These are phyloP conservation scores for Cladorrhinum sp. DNA, from an alignment of 2,329 filamentous ascomycete genomes.

Conservation along the genomic window DNA sequence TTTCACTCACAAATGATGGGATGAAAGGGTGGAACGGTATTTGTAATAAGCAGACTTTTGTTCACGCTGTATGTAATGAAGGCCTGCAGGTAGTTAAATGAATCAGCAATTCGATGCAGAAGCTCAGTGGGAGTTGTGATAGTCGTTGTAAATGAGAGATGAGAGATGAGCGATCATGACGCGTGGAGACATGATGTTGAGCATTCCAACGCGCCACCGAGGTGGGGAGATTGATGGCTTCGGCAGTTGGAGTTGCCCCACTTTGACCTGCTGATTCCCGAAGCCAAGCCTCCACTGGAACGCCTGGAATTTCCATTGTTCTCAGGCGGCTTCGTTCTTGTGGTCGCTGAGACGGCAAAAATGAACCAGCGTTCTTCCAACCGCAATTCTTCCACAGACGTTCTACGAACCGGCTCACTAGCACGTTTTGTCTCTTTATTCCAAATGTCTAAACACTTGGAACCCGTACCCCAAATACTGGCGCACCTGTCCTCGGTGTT, in stretches of 20 bases:
- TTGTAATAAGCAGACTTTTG: not conserved
- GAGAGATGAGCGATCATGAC: not conserved
- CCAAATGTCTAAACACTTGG: no score
- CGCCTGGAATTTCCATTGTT: not conserved
- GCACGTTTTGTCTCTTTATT: no score
- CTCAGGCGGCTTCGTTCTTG: not conserved
- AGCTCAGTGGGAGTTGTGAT: not conserved
- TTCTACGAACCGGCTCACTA: no score
- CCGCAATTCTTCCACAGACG: no score
- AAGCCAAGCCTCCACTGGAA: not conserved
- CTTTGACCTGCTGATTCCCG: not conserved
- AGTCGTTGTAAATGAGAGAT: no score
- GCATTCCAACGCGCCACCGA: not conserved
- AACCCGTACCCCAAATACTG: no score
- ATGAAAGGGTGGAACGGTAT: not conserved
- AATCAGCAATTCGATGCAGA: not conserved
- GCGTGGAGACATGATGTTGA: not conserved
- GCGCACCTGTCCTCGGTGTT: no score
- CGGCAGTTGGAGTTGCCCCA: not conserved
- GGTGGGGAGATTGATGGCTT: not conserved
- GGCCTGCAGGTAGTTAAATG: not conserved
- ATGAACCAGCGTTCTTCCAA: no score
- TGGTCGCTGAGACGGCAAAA: no score
- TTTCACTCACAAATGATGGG: not conserved
- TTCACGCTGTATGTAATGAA: not conserved